phyloP scores from a whole-genome alignment of 169 alveolate genomes.

The Perkinsus chesapeaki region DNA sequence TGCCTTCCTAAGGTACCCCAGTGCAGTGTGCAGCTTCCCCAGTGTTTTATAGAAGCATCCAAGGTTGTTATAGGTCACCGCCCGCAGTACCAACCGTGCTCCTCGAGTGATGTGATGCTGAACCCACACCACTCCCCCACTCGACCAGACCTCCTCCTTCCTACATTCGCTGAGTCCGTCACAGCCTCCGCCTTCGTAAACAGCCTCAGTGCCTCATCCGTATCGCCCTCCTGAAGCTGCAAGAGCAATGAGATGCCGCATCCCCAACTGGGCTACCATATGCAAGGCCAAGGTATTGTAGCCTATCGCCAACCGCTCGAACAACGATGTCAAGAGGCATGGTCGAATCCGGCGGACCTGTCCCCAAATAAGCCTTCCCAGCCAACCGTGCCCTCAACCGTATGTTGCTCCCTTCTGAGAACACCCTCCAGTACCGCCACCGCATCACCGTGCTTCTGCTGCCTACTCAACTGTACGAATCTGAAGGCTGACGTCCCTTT shows the following conservation, averaged over 20 bases:
- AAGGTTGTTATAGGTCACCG: constrained; percentile 63
- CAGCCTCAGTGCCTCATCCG: constrained; percentile 20
- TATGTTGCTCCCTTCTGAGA: not conserved
- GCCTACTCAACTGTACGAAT: not conserved
- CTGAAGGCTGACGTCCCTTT: not conserved
- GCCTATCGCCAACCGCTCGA: constrained; percentile 28
- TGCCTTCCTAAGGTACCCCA: constrained; percentile 8
- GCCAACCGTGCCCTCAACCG: not conserved
- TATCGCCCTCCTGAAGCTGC: constrained; percentile 17
- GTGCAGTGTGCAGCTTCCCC: constrained; percentile 54
- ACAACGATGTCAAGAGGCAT: constrained; percentile 15
- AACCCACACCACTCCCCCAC: not conserved
- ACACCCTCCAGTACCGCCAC: not conserved
- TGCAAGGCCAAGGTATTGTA: constrained; percentile 25
- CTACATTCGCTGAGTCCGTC: constrained; percentile 34
- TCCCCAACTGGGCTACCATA: not conserved
- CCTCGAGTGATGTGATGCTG: not conserved
- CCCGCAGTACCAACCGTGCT: constrained; percentile 15
- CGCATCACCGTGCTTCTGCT: not conserved
- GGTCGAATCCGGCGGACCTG: not conserved
- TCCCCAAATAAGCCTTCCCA: no score
- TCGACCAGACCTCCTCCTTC: not conserved
- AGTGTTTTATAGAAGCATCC: constrained; percentile 62
- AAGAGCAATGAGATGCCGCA: not conserved
- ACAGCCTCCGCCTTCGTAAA: constrained; percentile 31